These are phyloP conservation scores for Camellia oleifera DNA, from an alignment of 179 eudicot species.

Conservation along the genomic window DNA sequence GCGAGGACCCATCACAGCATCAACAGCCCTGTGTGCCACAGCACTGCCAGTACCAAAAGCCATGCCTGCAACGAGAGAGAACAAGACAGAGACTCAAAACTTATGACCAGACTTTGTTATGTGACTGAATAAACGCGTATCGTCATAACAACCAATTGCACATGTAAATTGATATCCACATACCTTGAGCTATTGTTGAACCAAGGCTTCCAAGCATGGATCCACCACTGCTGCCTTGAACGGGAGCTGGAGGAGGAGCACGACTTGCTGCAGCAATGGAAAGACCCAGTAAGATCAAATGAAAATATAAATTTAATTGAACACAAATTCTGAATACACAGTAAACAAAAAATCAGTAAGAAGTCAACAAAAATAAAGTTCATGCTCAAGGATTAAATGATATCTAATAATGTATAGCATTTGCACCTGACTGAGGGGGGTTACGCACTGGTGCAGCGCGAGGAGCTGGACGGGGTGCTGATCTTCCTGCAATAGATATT, in stretches of 20 bases:
- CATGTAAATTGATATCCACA: not conserved
- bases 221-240: slow-evolving; percentile 59
- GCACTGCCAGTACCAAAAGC: slow-evolving; percentile 94
- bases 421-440: slow-evolving; percentile 53
- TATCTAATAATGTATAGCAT: not conserved
- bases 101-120: not conserved
- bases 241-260: slow-evolving; percentile 94
- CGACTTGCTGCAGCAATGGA: slow-evolving; percentile 30
- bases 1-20: slow-evolving; percentile 81
- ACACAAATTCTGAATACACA: not conserved
- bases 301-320: not conserved
- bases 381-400: not conserved
- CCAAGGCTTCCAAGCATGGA: slow-evolving; percentile 74
- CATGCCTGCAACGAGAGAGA: slow-evolving; percentile 46
- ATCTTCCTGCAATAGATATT: slow-evolving; percentile 21
- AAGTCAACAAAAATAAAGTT: too few species aligned
- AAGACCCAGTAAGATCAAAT: not conserved
- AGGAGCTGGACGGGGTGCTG: slow-evolving; percentile 67
- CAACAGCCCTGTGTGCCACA: slow-evolving; percentile 90
- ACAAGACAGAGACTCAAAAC: not conserved
- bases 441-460: slow-evolving; percentile 53
- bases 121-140: not conserved
- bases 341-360: not conserved
- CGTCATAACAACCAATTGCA: not conserved
- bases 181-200: slow-evolving; percentile 84